These are phyloP conservation scores for Calocybe cyanea DNA, from an alignment of 768 basidiomycete genomes.

Conservation along the genomic window DNA sequence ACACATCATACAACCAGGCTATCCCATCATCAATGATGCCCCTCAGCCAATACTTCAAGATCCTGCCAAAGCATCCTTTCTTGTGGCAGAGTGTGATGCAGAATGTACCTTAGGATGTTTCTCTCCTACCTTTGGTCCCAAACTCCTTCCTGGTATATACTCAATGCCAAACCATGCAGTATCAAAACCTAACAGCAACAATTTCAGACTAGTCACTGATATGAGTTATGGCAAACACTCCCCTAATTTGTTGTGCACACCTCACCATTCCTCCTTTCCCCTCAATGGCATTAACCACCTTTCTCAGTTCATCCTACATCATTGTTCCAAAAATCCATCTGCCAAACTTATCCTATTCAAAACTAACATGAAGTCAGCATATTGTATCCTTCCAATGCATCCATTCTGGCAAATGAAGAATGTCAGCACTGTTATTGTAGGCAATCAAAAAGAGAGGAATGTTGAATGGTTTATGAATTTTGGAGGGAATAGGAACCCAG, in stretches of 20 bases:
- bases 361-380: constrained; percentile 33
- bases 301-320: background rate
- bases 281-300: constrained; percentile 1
- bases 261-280: background rate
- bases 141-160: background rate
- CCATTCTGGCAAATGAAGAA: constrained; percentile 29
- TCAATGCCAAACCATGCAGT: background rate
- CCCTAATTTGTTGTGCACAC: background rate
- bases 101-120: background rate
- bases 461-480: constrained; percentile 28
- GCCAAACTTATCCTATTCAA: constrained; percentile 26
- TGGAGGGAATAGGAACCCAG: no score
- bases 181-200: background rate
- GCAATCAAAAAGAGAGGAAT: constrained; percentile 27
- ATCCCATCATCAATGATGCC: background rate
- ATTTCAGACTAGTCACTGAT: background rate
- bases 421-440: constrained; percentile 22
- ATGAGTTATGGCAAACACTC: constrained; percentile 1
- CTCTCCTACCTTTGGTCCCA: background rate
- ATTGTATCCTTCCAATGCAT: constrained; percentile 28
- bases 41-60: no score
- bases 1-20: constrained; percentile 12
- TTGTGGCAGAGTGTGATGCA: background rate
- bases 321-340: background rate
- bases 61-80: no score